Conservation (phyloP, 169 alveolate species). For the Plasmodium fragile region DNA sequence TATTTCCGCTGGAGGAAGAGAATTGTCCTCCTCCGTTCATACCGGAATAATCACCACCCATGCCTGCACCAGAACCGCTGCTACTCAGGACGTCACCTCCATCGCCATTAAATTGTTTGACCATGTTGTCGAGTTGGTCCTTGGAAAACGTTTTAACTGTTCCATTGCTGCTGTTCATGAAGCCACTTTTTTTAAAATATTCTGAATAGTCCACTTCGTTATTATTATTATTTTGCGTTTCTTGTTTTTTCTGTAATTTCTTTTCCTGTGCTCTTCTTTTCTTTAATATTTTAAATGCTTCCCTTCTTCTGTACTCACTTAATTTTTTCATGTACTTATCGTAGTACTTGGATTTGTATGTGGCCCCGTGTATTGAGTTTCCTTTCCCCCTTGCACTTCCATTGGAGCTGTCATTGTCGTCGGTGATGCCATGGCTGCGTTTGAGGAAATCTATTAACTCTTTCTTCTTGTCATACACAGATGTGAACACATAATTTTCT, state of each 20-base stretch:
- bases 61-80: background rate
- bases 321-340: slow-evolving; percentile 23
- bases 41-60: background rate
- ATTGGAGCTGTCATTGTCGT: background rate
- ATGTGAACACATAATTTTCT: slow-evolving; percentile 52
- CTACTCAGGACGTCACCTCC: background rate
- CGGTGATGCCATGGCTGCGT: slow-evolving; percentile 9
- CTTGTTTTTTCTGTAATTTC: slow-evolving; percentile 14
- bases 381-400: background rate
- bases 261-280: slow-evolving; percentile 14
- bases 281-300: slow-evolving; percentile 29
- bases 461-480: slow-evolving; percentile 59
- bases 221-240: background rate
- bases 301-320: slow-evolving; percentile 35
- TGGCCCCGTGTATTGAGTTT: background rate
- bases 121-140: slow-evolving; percentile 56
- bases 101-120: background rate
- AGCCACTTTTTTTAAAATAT: background rate
- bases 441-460: slow-evolving; percentile 39
- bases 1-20: background rate
- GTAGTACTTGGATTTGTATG: slow-evolving; percentile 10
- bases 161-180: background rate
- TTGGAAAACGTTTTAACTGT: slow-evolving; percentile 18
- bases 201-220: background rate
- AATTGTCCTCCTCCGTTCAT: background rate